A percentile compares a stretch with the other conserved stretches of the same genome.
These are phyloP conservation scores for Avicennia marina DNA, from an alignment of 257 asterid genomes.

Conservation along the genomic window DNA sequence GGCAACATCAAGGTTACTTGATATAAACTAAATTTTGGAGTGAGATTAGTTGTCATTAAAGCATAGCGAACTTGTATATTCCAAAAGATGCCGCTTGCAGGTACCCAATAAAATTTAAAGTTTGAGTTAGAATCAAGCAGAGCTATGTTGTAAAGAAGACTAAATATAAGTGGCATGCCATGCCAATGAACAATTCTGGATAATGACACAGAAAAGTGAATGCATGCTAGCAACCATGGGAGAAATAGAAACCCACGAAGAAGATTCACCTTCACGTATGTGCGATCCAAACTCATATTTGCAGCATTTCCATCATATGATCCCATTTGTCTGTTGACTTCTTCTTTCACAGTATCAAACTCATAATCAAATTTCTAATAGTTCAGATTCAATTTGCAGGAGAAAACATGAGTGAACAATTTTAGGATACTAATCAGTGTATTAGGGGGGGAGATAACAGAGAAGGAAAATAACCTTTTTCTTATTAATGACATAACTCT, in stretches of 20 bases:
- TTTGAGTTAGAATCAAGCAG: too few species aligned
- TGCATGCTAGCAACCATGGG: too few species aligned
- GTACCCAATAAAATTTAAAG: too few species aligned
- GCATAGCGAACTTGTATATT: too few species aligned
- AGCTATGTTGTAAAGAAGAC: too few species aligned
- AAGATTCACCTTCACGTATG: slow-evolving; percentile 76
- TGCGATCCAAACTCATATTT: slow-evolving; percentile 33
- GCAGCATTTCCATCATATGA: slow-evolving; percentile 31
- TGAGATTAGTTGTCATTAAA: too few species aligned
- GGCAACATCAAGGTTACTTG: too few species aligned
- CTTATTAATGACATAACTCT: slow-evolving; percentile 49
- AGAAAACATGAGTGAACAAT: slow-evolving; percentile 13
- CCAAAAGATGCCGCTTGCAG: too few species aligned
- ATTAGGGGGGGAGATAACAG: neutral
- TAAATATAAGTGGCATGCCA: too few species aligned
- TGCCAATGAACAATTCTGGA: too few species aligned
- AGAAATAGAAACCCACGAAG: slow-evolving; percentile 1
- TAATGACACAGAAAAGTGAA: too few species aligned
- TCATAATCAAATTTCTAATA: slow-evolving; percentile 53
- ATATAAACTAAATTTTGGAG: too few species aligned
- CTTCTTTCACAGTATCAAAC: slow-evolving; percentile 83
- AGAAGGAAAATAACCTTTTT: slow-evolving; percentile 41
- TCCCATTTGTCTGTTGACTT: slow-evolving; percentile 33
- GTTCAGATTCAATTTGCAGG: slow-evolving; percentile 16
- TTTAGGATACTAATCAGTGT: slow-evolving; percentile 2